Evolutionary conservation across 2,329 filamentous ascomycete species (phyloP).

Genomic region (Cladophialophora yegresii): DNA sequence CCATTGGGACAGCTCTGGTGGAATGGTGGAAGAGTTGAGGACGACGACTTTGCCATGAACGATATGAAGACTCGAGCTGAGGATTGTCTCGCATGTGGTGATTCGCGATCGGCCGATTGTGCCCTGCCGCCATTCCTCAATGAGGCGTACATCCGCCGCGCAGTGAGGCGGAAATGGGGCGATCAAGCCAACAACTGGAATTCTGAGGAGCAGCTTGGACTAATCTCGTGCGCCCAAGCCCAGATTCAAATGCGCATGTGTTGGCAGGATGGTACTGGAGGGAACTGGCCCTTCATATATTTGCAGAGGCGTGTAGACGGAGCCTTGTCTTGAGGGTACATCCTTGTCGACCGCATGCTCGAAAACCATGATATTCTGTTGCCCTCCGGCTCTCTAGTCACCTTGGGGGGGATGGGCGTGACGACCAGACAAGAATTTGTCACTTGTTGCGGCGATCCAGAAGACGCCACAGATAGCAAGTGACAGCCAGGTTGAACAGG

Average conservation of each 20-base stretch:
- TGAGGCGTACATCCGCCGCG: conserved; percentile 1
- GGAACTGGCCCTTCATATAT: conserved; percentile 24
- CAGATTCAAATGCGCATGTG: conserved; percentile 30
- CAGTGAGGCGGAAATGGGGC: conserved; percentile 13
- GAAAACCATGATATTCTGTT: conserved; percentile 18
- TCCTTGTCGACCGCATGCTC: conserved; percentile 20
- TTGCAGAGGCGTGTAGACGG: conserved; percentile 2
- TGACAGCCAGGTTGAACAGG: conserved; percentile 27
- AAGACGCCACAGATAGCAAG: conserved; percentile 12
- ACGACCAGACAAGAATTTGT: conserved; percentile 24
- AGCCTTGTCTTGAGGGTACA: conserved; percentile 17
- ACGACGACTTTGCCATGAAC: conserved; percentile 29
- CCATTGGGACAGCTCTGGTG: conserved; percentile 21
- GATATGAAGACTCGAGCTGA: conserved; percentile 30
- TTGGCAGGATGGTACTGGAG: conserved; percentile 29
- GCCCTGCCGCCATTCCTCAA: conserved; percentile 25
- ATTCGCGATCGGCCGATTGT: conserved; percentile 18
- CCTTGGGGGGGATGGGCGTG: conserved; percentile 12
- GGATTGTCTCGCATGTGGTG: conserved; percentile 15
- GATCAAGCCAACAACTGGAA: conserved; percentile 5
- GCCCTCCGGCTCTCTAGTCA: conserved; percentile 19
- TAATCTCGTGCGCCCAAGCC: conserved; percentile 29
- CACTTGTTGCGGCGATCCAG: conserved; percentile 15
- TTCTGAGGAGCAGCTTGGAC: conserved; percentile 9
- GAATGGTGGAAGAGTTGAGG: conserved; percentile 31